Conservation (phyloP, 768 basidiomycete genomes). For the Lactarius sanguifluus region DNA sequence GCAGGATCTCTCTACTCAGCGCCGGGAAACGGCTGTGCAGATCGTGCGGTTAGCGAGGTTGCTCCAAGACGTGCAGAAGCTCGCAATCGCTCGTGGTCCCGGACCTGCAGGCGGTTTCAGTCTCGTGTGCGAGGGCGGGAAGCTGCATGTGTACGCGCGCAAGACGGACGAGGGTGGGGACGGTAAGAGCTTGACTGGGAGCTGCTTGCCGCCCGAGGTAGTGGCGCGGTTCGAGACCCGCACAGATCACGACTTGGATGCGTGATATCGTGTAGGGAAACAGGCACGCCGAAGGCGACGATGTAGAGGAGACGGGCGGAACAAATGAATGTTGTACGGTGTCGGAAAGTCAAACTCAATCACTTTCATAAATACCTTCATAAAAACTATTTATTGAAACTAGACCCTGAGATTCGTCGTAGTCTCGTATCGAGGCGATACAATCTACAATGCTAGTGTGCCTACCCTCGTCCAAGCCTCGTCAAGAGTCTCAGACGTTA, state of each 20-base stretch:
- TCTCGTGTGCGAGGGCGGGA: constrained; percentile 13
- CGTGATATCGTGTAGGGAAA: not conserved
- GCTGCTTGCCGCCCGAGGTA: constrained; percentile 17
- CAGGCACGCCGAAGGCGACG: not conserved
- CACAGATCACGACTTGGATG: not conserved
- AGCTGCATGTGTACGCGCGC: constrained; percentile 12
- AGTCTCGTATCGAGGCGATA: no score
- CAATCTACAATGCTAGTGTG: no score
- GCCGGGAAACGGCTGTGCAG: constrained; percentile 1
- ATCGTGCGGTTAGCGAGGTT: constrained; percentile 16
- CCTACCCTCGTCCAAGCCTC: no score
- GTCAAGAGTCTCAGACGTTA: not conserved
- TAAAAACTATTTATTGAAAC: no score
- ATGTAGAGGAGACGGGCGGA: not conserved
- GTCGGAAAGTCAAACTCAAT: not conserved
- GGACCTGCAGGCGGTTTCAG: constrained; percentile 15
- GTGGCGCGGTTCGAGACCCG: constrained; percentile 5
- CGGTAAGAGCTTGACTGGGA: not conserved
- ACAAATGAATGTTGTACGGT: not conserved
- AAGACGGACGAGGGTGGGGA: not conserved
- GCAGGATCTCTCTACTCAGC: constrained; percentile 9
- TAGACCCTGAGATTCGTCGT: no score
- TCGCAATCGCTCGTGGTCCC: constrained; percentile 18
- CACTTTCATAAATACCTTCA: no score
- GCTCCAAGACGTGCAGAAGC: constrained; percentile 18